A percentile compares a stretch with the other conserved stretches of the same genome.
These are phyloP conservation scores for Sporobolomyces phaffii DNA, from an alignment of 768 basidiomycete genomes.

Conservation along the genomic window DNA sequence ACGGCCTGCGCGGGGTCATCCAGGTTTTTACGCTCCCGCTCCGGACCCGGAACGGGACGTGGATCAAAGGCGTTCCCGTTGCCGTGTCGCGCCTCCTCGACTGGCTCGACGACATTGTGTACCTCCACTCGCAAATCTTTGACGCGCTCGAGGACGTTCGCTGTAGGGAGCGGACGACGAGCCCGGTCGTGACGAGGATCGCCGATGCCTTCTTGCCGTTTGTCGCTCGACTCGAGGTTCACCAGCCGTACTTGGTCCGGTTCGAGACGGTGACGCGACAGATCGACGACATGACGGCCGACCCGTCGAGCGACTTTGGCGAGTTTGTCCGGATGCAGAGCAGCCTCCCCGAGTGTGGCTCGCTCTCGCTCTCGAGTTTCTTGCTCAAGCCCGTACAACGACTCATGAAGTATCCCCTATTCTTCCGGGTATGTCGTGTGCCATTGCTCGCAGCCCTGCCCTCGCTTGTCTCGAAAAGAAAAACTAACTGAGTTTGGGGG, in stretches of 20 bases:
- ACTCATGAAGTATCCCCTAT: constrained; percentile 62
- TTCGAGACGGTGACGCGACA: constrained; percentile 58
- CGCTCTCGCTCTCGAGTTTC: constrained; percentile 62
- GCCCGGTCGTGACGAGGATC: constrained; percentile 53
- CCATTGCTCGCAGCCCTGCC: constrained; percentile 15
- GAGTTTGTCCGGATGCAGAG: constrained; percentile 67
- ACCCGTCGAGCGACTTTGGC: constrained; percentile 65
- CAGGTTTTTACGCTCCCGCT: constrained; percentile 72
- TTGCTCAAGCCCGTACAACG: constrained; percentile 70
- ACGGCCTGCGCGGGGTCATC: constrained; percentile 60
- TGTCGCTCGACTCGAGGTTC: constrained; percentile 66
- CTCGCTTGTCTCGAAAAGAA: background rate
- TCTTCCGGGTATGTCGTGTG: constrained; percentile 61
- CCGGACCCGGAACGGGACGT: constrained; percentile 62
- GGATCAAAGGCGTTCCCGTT: constrained; percentile 72
- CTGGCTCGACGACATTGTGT: constrained; percentile 80
- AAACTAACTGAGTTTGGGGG: background rate
- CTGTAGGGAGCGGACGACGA: constrained; percentile 43
- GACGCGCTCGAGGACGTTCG: constrained; percentile 51
- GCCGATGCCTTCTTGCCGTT: constrained; percentile 59
- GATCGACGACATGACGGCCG: constrained; percentile 54
- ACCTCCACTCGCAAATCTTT: constrained; percentile 64
- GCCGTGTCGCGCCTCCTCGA: constrained; percentile 70
- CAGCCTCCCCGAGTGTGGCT: constrained; percentile 53
- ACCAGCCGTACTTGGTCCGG: constrained; percentile 76